Percentiles rank a stretch among this genome's conserved stretches.
Evolutionary conservation across 2,329 filamentous ascomycete genomes (phyloP).

Genomic region (Epichloe baconii): DNA sequence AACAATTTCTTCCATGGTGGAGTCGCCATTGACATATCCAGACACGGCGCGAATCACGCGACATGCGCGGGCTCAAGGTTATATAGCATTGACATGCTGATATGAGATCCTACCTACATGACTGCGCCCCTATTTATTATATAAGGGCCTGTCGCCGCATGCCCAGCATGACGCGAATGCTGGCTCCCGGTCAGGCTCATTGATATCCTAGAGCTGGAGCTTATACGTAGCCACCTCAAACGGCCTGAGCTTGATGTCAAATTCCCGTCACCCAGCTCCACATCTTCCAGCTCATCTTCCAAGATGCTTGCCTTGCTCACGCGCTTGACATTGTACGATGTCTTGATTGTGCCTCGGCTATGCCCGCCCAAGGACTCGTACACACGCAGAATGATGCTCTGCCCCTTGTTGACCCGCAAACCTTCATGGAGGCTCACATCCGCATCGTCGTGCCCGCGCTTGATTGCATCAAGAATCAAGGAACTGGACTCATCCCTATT

Average conservation of each 20-base stretch:
- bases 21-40: no score
- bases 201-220: constrained; percentile 34
- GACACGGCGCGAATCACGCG: no score
- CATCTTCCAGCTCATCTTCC: constrained; percentile 69
- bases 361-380: constrained; percentile 84
- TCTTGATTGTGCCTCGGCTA: constrained; percentile 56
- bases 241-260: constrained; percentile 54
- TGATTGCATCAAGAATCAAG: constrained; percentile 76
- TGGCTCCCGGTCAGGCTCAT: constrained; percentile 14
- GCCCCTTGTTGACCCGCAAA: constrained; percentile 53
- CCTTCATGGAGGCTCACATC: constrained; percentile 51
- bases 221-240: constrained; percentile 81
- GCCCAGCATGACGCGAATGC: constrained; percentile 9
- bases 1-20: no score
- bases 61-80: no score
- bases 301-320: constrained; percentile 76
- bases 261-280: constrained; percentile 36
- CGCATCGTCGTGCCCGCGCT: constrained; percentile 81
- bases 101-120: background rate
- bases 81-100: no score
- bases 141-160: background rate
- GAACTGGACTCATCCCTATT: constrained; percentile 41
- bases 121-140: no score
- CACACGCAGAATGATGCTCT: constrained; percentile 69
- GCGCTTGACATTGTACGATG: constrained; percentile 56